Evolutionary conservation across 2,329 filamentous ascomycete genomes (phyloP).

Genomic region (Cadophora sp.): DNA sequence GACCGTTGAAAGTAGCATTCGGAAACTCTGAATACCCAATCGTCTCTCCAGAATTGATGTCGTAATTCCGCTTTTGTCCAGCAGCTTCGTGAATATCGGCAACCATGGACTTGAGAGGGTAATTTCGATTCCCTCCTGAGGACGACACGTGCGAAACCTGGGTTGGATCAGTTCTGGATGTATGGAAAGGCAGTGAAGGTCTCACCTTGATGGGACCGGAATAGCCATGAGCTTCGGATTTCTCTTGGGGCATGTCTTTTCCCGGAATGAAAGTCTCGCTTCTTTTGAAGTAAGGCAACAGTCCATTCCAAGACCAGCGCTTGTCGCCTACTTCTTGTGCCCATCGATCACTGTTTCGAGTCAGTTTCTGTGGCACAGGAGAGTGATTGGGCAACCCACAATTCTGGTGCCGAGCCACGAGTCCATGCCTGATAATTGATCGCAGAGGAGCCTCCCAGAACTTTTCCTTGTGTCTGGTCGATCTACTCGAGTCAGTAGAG

Average conservation of each 20-base stretch:
- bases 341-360: constrained; percentile 53
- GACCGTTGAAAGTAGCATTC: constrained; percentile 42
- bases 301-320: constrained; percentile 53
- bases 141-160: constrained; percentile 34
- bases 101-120: constrained; percentile 49
- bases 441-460: constrained; percentile 50
- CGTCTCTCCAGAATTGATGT: constrained; percentile 49
- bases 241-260: constrained; percentile 10
- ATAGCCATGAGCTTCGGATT: constrained; percentile 42
- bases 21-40: constrained; percentile 43
- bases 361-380: constrained; percentile 28
- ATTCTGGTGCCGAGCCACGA: constrained; percentile 47
- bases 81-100: constrained; percentile 48
- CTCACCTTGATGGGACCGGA: constrained; percentile 43
- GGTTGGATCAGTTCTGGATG: background rate
- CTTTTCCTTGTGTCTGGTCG: constrained; percentile 47
- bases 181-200: no score
- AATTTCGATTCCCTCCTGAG: constrained; percentile 45
- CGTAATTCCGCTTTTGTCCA: constrained; percentile 42
- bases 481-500: background rate
- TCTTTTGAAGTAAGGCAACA: constrained; percentile 54
- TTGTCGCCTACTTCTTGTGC: constrained; percentile 49
- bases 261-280: constrained; percentile 38
- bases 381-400: constrained; percentile 45
- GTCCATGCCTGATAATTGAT: constrained; percentile 46